These are phyloP conservation scores for Arthonia radiata DNA, from an alignment of 495 filamentous ascomycete species.

Conservation along the genomic window DNA sequence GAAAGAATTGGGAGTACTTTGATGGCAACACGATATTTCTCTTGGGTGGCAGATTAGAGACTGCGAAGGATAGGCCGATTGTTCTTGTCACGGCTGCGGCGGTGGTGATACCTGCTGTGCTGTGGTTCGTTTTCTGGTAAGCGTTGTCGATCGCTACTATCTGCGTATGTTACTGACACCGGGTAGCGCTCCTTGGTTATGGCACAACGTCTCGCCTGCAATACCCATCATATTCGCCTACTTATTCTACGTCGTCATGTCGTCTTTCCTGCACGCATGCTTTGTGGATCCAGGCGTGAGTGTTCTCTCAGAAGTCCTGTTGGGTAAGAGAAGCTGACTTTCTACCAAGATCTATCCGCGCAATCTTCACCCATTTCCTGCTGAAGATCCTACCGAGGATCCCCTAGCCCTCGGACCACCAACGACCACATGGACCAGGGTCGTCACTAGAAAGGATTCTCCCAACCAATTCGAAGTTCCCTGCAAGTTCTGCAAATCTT, in stretches of 20 bases:
- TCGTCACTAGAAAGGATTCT: constrained; percentile 46
- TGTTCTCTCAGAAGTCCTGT: constrained; percentile 10
- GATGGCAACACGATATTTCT: constrained; percentile 78
- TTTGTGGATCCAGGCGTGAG: constrained; percentile 76
- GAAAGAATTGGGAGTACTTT: constrained; percentile 76
- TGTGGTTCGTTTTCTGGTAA: constrained; percentile 72
- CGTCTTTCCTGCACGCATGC: constrained; percentile 82
- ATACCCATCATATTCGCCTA: constrained; percentile 83
- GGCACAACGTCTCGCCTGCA: constrained; percentile 73
- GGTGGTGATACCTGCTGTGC: constrained; percentile 43
- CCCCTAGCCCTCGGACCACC: constrained; percentile 58
- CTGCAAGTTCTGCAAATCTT: constrained; percentile 91
- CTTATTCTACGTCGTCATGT: constrained; percentile 66
- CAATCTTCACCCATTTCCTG: constrained; percentile 46
- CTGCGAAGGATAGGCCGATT: constrained; percentile 69
- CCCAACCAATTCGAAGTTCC: constrained; percentile 87
- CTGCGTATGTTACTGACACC: constrained; percentile 2
- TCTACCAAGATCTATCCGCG: constrained; percentile 48
- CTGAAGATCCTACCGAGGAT: constrained; percentile 38
- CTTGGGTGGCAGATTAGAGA: constrained; percentile 63
- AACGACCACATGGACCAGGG: constrained; percentile 72
- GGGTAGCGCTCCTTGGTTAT: constrained; percentile 55
- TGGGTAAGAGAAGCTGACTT: constrained; percentile 5
- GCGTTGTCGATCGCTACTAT: constrained; percentile 9
- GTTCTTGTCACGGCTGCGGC: constrained; percentile 69